phyloP scores from a whole-genome alignment of 1,139 yeast species.

The Geotrichum siamense region DNA sequence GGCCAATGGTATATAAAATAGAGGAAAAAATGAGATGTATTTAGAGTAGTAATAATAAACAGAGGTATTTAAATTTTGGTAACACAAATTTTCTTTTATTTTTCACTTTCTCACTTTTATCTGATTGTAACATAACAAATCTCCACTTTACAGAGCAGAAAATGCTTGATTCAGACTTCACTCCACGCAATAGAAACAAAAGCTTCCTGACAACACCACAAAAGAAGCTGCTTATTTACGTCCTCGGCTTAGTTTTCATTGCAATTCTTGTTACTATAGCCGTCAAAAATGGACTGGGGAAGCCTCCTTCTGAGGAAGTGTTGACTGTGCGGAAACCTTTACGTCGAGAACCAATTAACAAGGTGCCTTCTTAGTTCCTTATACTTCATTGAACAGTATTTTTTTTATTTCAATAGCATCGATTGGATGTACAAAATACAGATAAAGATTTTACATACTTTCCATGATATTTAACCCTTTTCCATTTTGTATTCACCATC shows the following conservation, averaged over 20 bases:
- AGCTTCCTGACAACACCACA: slow-evolving; percentile 22
- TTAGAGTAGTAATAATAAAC: too few relatives aligned
- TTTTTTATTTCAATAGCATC: too few relatives aligned
- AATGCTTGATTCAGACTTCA: slow-evolving; percentile 5
- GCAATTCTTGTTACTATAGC: slow-evolving; percentile 14
- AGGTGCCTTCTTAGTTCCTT: too few relatives aligned
- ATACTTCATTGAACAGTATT: too few relatives aligned
- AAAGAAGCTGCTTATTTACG: slow-evolving; percentile 21
- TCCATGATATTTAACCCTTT: too few relatives aligned
- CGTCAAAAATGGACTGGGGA: slow-evolving; percentile 6
- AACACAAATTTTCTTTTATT: not conserved
- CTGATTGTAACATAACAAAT: not conserved
- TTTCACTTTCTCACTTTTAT: not conserved
- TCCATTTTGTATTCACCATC: too few relatives aligned
- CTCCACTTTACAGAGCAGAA: not conserved
- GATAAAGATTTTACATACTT: too few relatives aligned
- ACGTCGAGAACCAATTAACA: too few relatives aligned
- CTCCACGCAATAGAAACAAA: slow-evolving; percentile 4
- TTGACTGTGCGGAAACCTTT: slow-evolving; percentile 8
- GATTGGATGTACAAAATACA: too few relatives aligned
- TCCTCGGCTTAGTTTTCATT: slow-evolving; percentile 19
- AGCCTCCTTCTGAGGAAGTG: slow-evolving; percentile 8
- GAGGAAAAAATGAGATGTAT: too few relatives aligned
- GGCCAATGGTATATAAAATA: too few relatives aligned
- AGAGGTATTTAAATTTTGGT: not conserved